A percentile compares a stretch with the other conserved stretches of the same genome.
These are phyloP conservation scores for Lycium ferocissimum DNA, from an alignment of 257 asterid species.

Conservation along the genomic window DNA sequence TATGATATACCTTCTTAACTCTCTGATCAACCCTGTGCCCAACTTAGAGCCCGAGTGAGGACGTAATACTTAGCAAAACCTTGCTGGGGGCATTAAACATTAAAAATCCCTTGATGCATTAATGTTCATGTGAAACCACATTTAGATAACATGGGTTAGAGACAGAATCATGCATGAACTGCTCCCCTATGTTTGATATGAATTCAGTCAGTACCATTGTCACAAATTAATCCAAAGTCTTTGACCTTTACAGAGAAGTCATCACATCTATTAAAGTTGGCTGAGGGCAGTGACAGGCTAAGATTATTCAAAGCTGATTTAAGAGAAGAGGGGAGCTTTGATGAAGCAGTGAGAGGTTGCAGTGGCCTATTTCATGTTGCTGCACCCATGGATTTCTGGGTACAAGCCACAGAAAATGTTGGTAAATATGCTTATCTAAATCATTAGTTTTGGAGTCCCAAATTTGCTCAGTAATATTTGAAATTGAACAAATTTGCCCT, in stretches of 20 bases:
- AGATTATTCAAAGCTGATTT: constrained; percentile 74
- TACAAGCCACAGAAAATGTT: constrained; percentile 45
- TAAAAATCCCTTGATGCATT: neutral
- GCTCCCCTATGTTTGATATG: neutral
- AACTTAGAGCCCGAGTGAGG: neutral
- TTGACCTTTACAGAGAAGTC: constrained; percentile 60
- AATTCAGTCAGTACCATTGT: neutral
- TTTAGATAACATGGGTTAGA: neutral
- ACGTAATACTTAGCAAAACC: no score
- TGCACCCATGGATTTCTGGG: constrained; percentile 79
- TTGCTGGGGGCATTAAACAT: no score
- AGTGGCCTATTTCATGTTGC: constrained; percentile 87
- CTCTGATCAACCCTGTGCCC: neutral
- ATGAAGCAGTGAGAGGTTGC: constrained; percentile 79
- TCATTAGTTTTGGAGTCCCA: neutral
- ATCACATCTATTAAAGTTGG: constrained; percentile 50
- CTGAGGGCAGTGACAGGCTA: constrained; percentile 57
- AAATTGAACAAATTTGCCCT: neutral
- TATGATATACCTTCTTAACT: neutral
- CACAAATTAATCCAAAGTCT: neutral
- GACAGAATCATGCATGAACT: neutral
- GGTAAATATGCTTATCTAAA: constrained; percentile 46
- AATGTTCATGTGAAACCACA: neutral
- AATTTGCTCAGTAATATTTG: neutral
- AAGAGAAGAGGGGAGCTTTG: constrained; percentile 82